Conservation (phyloP, 1,284 basidiomycete genomes). For the Irpex lacteus region DNA sequence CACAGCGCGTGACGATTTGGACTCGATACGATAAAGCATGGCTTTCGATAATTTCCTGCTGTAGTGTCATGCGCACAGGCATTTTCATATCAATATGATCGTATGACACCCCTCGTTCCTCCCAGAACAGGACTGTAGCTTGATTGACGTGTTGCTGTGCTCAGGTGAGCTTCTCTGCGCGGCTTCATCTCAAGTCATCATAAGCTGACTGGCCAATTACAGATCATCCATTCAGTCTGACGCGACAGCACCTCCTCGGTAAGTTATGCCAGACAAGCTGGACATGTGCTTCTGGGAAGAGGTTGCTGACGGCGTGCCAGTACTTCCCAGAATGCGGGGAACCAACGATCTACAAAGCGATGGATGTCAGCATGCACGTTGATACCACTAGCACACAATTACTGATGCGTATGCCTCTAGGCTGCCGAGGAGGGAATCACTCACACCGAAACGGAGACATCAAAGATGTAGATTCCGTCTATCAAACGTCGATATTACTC, state of each 20-base stretch:
- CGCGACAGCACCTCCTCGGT: background rate
- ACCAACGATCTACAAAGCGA: too few species aligned
- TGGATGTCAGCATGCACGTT: too few species aligned
- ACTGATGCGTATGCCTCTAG: background rate
- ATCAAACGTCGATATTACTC: too few species aligned
- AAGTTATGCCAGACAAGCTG: background rate
- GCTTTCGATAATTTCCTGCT: background rate
- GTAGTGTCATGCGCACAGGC: background rate
- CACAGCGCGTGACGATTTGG: background rate
- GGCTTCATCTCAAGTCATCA: background rate
- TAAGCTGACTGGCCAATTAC: background rate
- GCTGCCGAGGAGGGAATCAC: background rate
- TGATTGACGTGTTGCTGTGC: background rate
- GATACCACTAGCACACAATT: background rate
- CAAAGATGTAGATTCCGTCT: background rate
- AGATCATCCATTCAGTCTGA: background rate
- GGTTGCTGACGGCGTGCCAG: too few species aligned
- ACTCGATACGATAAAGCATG: background rate
- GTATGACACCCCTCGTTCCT: background rate
- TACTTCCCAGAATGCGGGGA: too few species aligned
- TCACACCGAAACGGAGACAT: background rate
- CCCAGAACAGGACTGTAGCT: background rate
- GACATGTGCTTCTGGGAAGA: background rate
- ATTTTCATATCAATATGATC: background rate
- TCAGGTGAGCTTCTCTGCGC: background rate